These are phyloP conservation scores for Hordeum marinum DNA, from an alignment of 176 grass and related monocot genomes.

Conservation along the genomic window DNA sequence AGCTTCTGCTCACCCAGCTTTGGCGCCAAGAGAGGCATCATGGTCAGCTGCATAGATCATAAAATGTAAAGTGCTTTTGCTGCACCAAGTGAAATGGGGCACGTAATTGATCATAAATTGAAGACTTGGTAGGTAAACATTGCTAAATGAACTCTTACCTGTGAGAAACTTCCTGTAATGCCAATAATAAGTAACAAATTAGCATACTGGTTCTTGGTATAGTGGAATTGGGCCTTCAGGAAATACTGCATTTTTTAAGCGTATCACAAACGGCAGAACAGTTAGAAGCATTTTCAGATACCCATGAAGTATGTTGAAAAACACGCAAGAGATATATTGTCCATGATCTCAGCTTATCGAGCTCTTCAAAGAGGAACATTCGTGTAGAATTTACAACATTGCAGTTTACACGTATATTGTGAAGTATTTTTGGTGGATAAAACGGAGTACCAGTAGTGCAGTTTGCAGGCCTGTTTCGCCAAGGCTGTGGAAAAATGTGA, in stretches of 20 bases:
- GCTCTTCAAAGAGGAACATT: background rate
- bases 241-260: slow-evolving; percentile 63
- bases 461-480: slow-evolving; percentile 54
- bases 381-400: background rate
- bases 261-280: background rate
- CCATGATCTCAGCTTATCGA: background rate
- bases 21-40: slow-evolving; percentile 79
- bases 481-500: slow-evolving; percentile 62
- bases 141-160: slow-evolving; percentile 39
- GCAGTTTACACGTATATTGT: background rate
- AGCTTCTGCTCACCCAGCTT: slow-evolving; percentile 77
- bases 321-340: background rate
- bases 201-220: slow-evolving; percentile 84
- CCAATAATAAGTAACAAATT: slow-evolving; percentile 71
- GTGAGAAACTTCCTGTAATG: slow-evolving; percentile 62
- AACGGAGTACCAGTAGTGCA: slow-evolving; percentile 58
- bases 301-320: background rate
- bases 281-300: background rate
- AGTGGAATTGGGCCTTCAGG: slow-evolving; percentile 91
- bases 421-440: background rate
- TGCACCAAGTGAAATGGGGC: background rate
- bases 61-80: background rate
- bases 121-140: background rate
- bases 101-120: background rate
- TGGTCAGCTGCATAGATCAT: slow-evolving; percentile 45